Base-by-base conservation (phyloP, 441 rosid species). In the Eutrema salsugineum region DNA sequence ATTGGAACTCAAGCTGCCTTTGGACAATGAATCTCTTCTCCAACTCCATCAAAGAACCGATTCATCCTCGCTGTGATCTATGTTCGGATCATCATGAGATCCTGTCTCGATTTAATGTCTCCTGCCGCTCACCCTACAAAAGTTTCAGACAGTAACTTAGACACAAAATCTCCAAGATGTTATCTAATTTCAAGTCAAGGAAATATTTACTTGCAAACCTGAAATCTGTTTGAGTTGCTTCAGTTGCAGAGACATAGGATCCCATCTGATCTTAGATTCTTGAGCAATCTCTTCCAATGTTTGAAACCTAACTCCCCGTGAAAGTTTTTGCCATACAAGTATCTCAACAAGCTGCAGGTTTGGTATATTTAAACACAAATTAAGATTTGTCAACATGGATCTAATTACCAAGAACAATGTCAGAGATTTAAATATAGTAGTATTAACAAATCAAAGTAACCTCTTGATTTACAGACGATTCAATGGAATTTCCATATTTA, bases 201-300 rank as follows among this genome's bases (percentile, higher is more conserved):
- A 49, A 15, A 49, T 22, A 15, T 49, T 43, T 62, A 72, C 70
- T 8, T 55, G 72, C 12, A 73, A 36, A 71, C 30, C 33, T 17
- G 75, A 40, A 30, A 76, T 76, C 1, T 81, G 79, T 57, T 39
- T 72, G 48, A 83, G 80, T 12, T 84, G 80, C 72, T 80, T 75
- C 77, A 82, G 82, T 35, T 87, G 82, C 66, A 88, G 75, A 50
- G 78, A 64, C 68, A 77, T 76, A 22, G 89, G 50, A 69, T 84
- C 88, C 91, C 93, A 93, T 12, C 81, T 82, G 28, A 88, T 66
- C 10, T 72, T 71, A 66, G 71, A 79, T 66, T 93, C 97, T 14
- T 77, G 68, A 3, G 90, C 88, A 14, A 90, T 48, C 3, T 80
- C 85, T 24, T 75, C 79, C 73, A 93, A 63, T 48, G 85, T 62